Base-by-base conservation (phyloP, 169 alveolate genomes). In the Neospora caninum region DNA sequence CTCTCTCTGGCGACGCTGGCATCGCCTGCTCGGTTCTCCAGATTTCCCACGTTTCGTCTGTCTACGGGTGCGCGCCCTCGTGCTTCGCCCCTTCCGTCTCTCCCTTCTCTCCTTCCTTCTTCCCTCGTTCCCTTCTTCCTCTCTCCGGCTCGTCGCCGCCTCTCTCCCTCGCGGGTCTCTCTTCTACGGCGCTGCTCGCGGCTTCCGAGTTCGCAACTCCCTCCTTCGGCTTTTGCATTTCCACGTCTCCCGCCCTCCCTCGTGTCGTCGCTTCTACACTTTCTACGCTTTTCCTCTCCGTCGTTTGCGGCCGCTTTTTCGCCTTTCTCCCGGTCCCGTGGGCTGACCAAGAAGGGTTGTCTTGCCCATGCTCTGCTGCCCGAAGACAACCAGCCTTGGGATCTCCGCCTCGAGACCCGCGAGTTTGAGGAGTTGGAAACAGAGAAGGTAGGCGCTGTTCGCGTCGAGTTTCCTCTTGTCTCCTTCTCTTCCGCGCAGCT, bases 351-450 rank as follows among this genome's bases (percentile, higher is more conserved):
- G 92, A 27, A 98, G 97, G 0, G 99, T 98, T 22, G 99, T 98
- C 88, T 98, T 98, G 39, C 99, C 99, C 99, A 98, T 98, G 58
- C 98, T 96, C 95, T 98, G 99, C 83, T 98, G 99, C 20, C 99
- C 99, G 82, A 98, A 97, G 45, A 97, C 98, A 31, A 98, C 99
- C 34, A 98, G 95, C 53, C 99, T 91, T 18, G 99, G 99, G n/a
- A 98, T 96, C 84, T 98, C 99, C 36, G 97, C 98, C 54, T 95
- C 98, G 7, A 97, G 96, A 18, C 97, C 97, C 41, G 97, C 98
- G 80, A 97, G 97, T 88, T 96, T 97, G 95, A 98, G 96, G 58
- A 98, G 96, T 94, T 98, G 98, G 83, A 95, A 97, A 91, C 98
- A 96, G 91, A 97, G 96, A 34, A 95, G 94, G 95, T 98, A 98